phyloP scores from a whole-genome alignment of 2,329 filamentous ascomycete genomes.

The Zelopaecilomyces penicillatus region DNA sequence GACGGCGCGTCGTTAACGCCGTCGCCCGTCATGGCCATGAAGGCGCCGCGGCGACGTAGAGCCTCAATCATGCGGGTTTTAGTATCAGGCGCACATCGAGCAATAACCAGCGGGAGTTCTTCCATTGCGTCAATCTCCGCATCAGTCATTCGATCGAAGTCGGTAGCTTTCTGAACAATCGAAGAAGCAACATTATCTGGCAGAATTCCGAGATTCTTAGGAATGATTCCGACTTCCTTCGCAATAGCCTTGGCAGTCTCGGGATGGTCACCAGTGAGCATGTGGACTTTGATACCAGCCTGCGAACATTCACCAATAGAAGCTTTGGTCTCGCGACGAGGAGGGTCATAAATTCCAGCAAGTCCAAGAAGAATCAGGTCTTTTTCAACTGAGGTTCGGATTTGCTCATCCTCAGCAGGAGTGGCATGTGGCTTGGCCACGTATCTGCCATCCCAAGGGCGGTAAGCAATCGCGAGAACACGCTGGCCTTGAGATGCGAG shows the following conservation, averaged over 20 bases:
- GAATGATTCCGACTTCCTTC: constrained; percentile 69
- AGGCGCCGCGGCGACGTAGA: constrained; percentile 65
- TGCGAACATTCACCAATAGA: constrained; percentile 62
- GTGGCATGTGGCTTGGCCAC: constrained; percentile 22
- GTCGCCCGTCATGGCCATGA: constrained; percentile 83
- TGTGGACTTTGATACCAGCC: constrained; percentile 72
- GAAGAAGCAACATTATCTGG: constrained; percentile 55
- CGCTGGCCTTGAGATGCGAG: constrained; percentile 62
- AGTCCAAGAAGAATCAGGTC: constrained; percentile 70
- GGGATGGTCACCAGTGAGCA: constrained; percentile 77
- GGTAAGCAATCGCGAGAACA: constrained; percentile 63
- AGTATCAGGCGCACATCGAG: constrained; percentile 75
- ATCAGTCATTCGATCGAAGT: constrained; percentile 71
- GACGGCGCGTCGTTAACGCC: constrained; percentile 83
- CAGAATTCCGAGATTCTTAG: constrained; percentile 50
- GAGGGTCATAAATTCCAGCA: constrained; percentile 79
- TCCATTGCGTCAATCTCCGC: constrained; percentile 67
- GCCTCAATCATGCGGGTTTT: constrained; percentile 90
- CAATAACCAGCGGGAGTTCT: constrained; percentile 71
- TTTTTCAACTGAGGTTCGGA: constrained; percentile 56
- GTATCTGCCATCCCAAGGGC: constrained; percentile 46
- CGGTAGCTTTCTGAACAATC: constrained; percentile 65
- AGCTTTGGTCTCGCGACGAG: constrained; percentile 67
- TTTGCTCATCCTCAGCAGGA: constrained; percentile 32
- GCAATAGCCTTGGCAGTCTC: constrained; percentile 73